Conservation (phyloP, 2,329 filamentous ascomycete species). For the Aureobasidium vineae region DNA sequence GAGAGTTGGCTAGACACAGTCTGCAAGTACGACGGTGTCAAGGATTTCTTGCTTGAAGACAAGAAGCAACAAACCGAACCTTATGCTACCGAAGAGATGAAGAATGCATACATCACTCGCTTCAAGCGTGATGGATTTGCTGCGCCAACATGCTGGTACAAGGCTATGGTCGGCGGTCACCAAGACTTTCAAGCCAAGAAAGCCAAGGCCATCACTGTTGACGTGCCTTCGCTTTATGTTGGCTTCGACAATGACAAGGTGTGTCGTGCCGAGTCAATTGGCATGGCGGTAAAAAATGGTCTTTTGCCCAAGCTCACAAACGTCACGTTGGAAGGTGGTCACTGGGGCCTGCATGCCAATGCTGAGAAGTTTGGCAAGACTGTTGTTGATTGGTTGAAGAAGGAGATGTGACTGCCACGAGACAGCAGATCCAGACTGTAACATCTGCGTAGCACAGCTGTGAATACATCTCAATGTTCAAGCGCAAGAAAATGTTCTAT, state of each 20-base stretch:
- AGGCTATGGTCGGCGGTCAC: conserved; percentile 32
- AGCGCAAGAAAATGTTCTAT: neutral
- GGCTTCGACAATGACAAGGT: conserved; percentile 36
- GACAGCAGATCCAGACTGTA: neutral
- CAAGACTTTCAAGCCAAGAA: conserved; percentile 36
- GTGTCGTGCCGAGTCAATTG: conserved; percentile 31
- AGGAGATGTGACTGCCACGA: neutral
- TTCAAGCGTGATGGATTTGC: conserved; percentile 38
- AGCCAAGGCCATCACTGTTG: conserved; percentile 31
- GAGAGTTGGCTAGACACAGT: conserved; percentile 40
- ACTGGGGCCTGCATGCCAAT: conserved; percentile 35
- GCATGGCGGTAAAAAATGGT: conserved; percentile 29
- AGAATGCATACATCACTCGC: conserved; percentile 39
- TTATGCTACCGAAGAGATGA: conserved; percentile 40
- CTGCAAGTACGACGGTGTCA: conserved; percentile 41
- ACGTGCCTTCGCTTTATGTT: conserved; percentile 42
- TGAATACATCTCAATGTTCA: neutral
- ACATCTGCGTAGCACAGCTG: neutral
- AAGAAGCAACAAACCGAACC: conserved; percentile 36
- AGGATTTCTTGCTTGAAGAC: conserved; percentile 31
- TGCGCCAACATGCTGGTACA: conserved; percentile 43
- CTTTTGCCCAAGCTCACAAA: conserved; percentile 32
- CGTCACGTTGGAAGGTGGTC: conserved; percentile 30
- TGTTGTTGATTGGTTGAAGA: conserved; percentile 20
- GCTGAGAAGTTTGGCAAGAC: conserved; percentile 31